Conservation (phyloP, 2,329 filamentous ascomycete species). For the Paraphaeosphaeria sporulosa region DNA sequence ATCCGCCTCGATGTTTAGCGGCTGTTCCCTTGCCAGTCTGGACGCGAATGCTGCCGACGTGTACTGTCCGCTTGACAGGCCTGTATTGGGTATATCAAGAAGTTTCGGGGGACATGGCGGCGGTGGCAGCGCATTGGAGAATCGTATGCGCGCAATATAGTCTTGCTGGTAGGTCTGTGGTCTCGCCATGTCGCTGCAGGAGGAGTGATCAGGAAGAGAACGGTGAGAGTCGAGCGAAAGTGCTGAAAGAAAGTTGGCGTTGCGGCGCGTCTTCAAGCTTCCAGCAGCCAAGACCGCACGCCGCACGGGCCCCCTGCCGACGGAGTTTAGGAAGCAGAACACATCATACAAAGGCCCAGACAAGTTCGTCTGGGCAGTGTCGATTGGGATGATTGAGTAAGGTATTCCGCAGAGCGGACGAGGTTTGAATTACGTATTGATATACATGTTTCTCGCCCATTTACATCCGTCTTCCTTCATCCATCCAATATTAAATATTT, state of each 20-base stretch:
- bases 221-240: conserved; percentile 7
- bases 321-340: too few relatives aligned
- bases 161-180: conserved; percentile 76
- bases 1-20: conserved; percentile 95
- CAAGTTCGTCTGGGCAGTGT: too few relatives aligned
- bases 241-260: conserved; percentile 32
- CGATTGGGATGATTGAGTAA: too few relatives aligned
- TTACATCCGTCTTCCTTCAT: conserved; percentile 25
- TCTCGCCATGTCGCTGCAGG: conserved; percentile 29
- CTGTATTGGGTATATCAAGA: conserved; percentile 94
- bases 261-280: background rate
- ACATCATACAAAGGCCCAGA: too few relatives aligned
- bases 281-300: conserved; percentile 2
- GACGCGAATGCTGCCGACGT: conserved; percentile 91
- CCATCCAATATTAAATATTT: conserved; percentile 34
- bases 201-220: conserved; percentile 5
- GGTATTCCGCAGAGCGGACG: conserved; percentile 28
- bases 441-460: conserved; percentile 26
- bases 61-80: conserved; percentile 85
- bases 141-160: conserved; percentile 95
- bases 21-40: conserved; percentile 86
- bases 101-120: conserved; percentile 95
- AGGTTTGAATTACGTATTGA: conserved; percentile 38
- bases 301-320: too few relatives aligned
- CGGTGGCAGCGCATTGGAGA: conserved; percentile 93